Conservation (phyloP, 2,329 filamentous ascomycete species). For the Arthrobotrys iridis region DNA sequence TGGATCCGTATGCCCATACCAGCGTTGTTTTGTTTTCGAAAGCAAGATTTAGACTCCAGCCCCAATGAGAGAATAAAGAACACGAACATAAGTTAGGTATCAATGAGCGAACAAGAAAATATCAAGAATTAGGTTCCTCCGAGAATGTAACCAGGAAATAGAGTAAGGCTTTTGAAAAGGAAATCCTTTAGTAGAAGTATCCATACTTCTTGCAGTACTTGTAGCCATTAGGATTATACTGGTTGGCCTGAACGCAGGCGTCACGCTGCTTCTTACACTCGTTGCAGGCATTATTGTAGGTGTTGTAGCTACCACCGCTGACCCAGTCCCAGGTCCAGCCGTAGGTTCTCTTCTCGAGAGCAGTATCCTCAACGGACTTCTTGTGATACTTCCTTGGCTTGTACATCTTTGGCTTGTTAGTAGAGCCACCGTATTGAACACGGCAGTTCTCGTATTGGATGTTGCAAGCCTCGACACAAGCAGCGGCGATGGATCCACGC, state of each 20-base stretch:
- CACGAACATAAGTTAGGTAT: not conserved
- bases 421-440: constrained; percentile 45
- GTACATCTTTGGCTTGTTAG: constrained; percentile 50
- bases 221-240: constrained; percentile 12
- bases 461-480: constrained; percentile 49
- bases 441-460: constrained; percentile 53
- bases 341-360: constrained; percentile 33
- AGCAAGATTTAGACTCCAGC: constrained; percentile 44
- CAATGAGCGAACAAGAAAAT: not conserved
- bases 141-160: not conserved
- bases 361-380: not conserved
- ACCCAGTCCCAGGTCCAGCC: constrained; percentile 40
- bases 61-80: constrained; percentile 30
- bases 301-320: constrained; percentile 29
- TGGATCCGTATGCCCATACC: constrained; percentile 24
- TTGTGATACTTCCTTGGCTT: constrained; percentile 29
- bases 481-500: constrained; percentile 7
- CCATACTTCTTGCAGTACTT: constrained; percentile 49
- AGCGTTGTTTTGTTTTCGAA: constrained; percentile 20
- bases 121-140: not conserved
- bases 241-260: constrained; percentile 35
- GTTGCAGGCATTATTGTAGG: constrained; percentile 43
- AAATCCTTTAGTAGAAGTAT: constrained; percentile 16
- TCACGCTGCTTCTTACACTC: constrained; percentile 47
- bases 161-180: not conserved